Conservation (phyloP, 1,284 basidiomycete species). For the Trichosporon coremiiforme region DNA sequence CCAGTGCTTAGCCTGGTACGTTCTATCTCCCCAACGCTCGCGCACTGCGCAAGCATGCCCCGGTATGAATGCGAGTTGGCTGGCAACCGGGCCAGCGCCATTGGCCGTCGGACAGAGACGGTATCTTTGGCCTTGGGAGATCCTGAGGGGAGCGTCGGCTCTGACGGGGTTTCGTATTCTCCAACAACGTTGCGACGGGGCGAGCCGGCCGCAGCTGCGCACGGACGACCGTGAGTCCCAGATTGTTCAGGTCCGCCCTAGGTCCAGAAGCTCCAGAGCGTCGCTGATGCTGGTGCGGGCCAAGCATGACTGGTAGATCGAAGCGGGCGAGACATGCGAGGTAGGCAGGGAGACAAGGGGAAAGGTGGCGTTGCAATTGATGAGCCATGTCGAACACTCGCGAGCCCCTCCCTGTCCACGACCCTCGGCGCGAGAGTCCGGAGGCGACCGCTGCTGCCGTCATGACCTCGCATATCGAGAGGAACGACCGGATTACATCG, state of each 20-base stretch:
- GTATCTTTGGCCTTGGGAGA: background rate
- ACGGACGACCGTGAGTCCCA: constrained; percentile 7
- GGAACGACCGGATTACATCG: constrained; percentile 7
- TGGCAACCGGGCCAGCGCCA: background rate
- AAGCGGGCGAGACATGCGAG: background rate
- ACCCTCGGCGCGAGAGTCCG: background rate
- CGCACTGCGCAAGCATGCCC: background rate
- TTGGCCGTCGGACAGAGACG: constrained; percentile 15
- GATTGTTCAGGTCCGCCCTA: background rate
- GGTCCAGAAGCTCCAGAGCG: background rate
- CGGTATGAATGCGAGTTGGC: background rate
- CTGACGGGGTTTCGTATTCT: background rate
- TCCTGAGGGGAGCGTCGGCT: background rate
- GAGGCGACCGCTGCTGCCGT: background rate
- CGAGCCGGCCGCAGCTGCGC: constrained; percentile 13
- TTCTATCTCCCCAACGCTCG: background rate
- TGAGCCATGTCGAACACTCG: background rate
- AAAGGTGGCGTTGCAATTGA: constrained; percentile 6
- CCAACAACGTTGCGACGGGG: background rate
- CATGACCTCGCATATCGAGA: constrained; percentile 1
- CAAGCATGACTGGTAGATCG: background rate
- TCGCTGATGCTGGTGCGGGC: background rate
- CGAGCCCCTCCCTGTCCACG: background rate
- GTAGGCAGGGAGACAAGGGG: background rate
- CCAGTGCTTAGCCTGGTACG: constrained; percentile 1